Base-by-base conservation (phyloP, 2,329 filamentous ascomycete genomes). In the Colletotrichum sp. region DNA sequence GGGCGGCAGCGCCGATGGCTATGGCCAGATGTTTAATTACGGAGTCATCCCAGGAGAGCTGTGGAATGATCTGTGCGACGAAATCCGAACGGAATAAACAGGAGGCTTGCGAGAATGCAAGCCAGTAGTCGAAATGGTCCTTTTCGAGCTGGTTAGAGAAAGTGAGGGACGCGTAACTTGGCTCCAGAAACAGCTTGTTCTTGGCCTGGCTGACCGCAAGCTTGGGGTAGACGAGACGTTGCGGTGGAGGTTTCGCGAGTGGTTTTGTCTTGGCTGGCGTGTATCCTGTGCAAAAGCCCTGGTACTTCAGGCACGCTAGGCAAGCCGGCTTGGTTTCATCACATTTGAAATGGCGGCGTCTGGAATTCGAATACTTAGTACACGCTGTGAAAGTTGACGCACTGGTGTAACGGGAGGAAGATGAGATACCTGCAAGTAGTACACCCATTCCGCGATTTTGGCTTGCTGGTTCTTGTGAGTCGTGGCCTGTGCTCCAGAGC, bases 21-120 rank as follows among this genome's bases (percentile, higher is more conserved):
- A 87, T 84, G 68, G 85, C 85, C 3, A 82, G 85, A 60, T 83
- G 83, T 16, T 83, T 81, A 6, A 87, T 77, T 0, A 82, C 83
- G 0, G 66, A 26, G 24, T 77, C 75, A 5, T 39, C 48, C 66
- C 76, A 73, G 2, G 68, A 72, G 14, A 77, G 48, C 18, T 71
- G 77, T 4, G 72, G 75, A 9, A 77, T 85, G 7, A 73, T 34
- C 12, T 24, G 34, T 2, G 39, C 36, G 13, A 73, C 18, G 4
- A 75, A 18, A 2, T 72, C 70, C 4, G 55, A 67, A 26, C 14
- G 69, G 26, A 68, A 75, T 12, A 75, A 36, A 10, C 34, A 12
- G 18, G 61, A 30, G 21, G 36, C 61, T 1, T 55, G 18, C 2
- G 57, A 32, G 12, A 75, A 68, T 4, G 61, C 39, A 5, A 55